Evolutionary conservation across 179 eudicot genomes (phyloP), one percentile per base, ranked within the genome.

Genomic region (Spinacia oleracea): DNA sequence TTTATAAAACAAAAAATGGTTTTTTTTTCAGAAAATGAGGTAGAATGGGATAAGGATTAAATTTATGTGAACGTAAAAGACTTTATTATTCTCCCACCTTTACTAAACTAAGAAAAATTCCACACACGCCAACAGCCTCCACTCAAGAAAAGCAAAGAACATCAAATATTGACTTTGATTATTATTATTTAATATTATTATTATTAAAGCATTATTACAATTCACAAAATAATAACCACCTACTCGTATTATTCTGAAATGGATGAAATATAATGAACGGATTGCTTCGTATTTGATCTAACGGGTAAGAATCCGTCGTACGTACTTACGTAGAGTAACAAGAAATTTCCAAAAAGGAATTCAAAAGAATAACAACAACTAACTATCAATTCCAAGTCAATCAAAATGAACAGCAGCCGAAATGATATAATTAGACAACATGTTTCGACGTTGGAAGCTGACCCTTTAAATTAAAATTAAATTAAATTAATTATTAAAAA

Each of bases 381-480:
- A 53, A 18, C n/a, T 58, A 58, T 58, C 63, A 58, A 58, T 56
- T 56, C 62, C 27, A 21, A 58, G 63, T 58, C 63, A 58, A 58
- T 58, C 10, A 58, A 58, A 4, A 58, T 58, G 63, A 58, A 58
- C 63, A 58, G 63, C 63, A 58, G 31, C 63, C 63, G 29, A 58
- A 20, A 58, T 58, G 16, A 11, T 27, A 56, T 58, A 23, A 23
- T 58, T n/a, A 58, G 63, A 25, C 63, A 58, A 58, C 63, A 58
- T n/a, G 27, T 58, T n/a, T n/a, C 11, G 63, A 58, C 31, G 31
- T 58, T 58, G 8, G 14, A 42, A 18, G 32, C 42, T 63, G 40
- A 63, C 68, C 27, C 21, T 9, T 2, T 11, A 45, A 45, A 45
- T 6, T 43, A 15, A 1, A 1, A 14, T 11, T 11, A 48, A 14